Evolutionary conservation across 2,329 filamentous ascomycete genomes (phyloP), one percentile per base, ranked within the genome.

Genomic region (Pseudodiploospora longispora): DNA sequence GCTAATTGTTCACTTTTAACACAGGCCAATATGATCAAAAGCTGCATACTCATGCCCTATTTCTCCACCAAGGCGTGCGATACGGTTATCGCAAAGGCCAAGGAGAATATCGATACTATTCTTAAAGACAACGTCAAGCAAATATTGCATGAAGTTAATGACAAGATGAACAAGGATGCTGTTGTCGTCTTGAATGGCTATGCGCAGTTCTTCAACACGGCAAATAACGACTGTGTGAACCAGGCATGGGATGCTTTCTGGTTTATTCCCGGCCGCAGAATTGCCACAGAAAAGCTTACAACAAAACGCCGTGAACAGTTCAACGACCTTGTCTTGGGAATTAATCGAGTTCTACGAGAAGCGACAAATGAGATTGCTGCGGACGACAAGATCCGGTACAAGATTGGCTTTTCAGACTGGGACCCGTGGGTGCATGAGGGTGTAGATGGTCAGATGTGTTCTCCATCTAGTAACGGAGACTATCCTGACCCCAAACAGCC

Each of bases 171-270:
- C 1, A 47, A 55, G 6, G 48, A 59, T 41, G 53, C 60, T 39
- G 47, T 62, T 30, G 52, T 64, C 12, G 48, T 65, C 9, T 50
- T 50, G 44, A 55, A 51, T 34, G 50, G 55, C 34, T 64, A 63
- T 42, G 60, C 58, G 2, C 57, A 43, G 6, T 65, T 59, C 53
- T 65, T 64, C 52, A 57, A 63, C 43, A 55, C 51, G 2, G 52
- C 56, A 6, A 54, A 52, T 32, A 48, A 55, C 29, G 42, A 49
- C 12, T 59, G 57, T 48, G 33, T 38, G 32, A 29, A 50, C 6
- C 39, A 48, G 31, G 27, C 39, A 8, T 49, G 46, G 45, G 46
- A 41, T 12, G 12, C 9, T 12, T 9, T 9, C 9, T 34, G 32
- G 32, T 34, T 34, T 12, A 34, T 34, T 12, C 8, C 8, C 9